These are phyloP conservation scores for Melastoma candidum DNA, from an alignment of 441 rosid genomes.

Conservation along the genomic window DNA sequence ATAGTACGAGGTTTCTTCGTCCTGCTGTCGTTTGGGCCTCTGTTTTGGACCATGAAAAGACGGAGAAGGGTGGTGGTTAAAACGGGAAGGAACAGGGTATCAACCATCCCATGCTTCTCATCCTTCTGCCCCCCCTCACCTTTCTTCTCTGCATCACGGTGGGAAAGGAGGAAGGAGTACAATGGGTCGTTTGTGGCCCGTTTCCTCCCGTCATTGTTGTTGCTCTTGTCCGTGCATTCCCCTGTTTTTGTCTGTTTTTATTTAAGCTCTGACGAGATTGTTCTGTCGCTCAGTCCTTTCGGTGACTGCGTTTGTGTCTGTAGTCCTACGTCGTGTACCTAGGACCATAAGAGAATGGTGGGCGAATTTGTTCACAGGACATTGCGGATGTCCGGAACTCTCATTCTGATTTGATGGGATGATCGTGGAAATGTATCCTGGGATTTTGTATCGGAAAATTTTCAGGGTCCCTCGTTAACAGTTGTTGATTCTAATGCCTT, in stretches of 20 bases:
- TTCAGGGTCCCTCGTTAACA: not conserved
- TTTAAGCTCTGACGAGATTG: too few species aligned
- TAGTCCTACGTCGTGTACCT: slow-evolving; percentile 50
- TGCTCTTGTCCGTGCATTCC: slow-evolving; percentile 28
- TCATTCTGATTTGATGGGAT: slow-evolving; percentile 37
- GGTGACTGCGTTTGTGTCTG: not conserved
- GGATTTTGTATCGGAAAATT: not conserved
- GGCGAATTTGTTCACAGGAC: slow-evolving; percentile 10
- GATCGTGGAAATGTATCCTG: slow-evolving; percentile 32
- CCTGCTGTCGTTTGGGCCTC: too few species aligned
- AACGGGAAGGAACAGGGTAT: too few species aligned
- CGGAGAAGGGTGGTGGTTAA: too few species aligned
- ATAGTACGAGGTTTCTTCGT: too few species aligned
- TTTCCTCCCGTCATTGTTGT: slow-evolving; percentile 16
- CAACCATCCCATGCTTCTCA: too few species aligned
- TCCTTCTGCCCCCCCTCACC: not conserved
- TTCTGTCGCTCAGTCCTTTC: too few species aligned
- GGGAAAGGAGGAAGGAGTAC: slow-evolving; percentile 5
- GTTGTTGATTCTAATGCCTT: not conserved
- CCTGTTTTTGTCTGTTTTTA: slow-evolving; percentile 23
- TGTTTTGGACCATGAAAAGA: too few species aligned
- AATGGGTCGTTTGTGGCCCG: slow-evolving; percentile 23
- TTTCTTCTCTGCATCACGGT: not conserved
- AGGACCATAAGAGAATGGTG: slow-evolving; percentile 32
- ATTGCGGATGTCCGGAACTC: slow-evolving; percentile 20